A percentile compares a stretch with the other conserved stretches of the same genome.
Conservation (phyloP, 225 moss, liverwort and hornwort genomes). For the Climacium dendroides region DNA sequence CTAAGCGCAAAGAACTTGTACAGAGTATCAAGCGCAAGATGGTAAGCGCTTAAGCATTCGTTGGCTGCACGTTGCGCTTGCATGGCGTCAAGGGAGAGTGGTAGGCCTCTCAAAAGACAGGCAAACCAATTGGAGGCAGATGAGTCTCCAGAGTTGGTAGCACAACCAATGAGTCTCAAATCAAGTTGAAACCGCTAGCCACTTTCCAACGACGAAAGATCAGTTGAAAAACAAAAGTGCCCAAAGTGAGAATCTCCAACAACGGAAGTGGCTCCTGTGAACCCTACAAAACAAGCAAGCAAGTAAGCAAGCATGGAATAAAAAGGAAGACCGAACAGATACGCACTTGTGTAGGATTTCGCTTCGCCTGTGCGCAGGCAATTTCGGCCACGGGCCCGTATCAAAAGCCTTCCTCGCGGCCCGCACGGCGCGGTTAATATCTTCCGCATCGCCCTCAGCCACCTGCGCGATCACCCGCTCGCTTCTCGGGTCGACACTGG, state of each 20-base stretch:
- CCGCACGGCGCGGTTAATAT: slow-evolving; percentile 64
- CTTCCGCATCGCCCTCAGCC: slow-evolving; percentile 72
- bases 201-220: background rate
- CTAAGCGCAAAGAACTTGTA: background rate
- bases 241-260: background rate
- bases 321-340: background rate
- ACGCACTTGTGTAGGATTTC: slow-evolving; percentile 40
- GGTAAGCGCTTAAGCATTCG: background rate
- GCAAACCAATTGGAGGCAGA: background rate
- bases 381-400: slow-evolving; percentile 75
- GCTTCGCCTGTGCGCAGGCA: slow-evolving; percentile 46
- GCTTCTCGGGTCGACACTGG: slow-evolving; percentile 54
- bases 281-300: background rate
- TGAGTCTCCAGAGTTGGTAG: background rate
- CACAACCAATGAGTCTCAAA: background rate
- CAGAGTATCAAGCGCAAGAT: background rate
- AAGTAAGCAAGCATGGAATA: background rate
- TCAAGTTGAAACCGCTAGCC: background rate
- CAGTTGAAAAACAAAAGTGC: background rate
- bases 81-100: background rate
- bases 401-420: slow-evolving; percentile 85
- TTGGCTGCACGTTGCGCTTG: background rate
- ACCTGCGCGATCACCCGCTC: slow-evolving; percentile 68
- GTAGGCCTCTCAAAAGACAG: background rate
- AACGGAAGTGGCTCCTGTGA: background rate